Evolutionary conservation across 2,329 filamentous ascomycete species (phyloP), one percentile per base, ranked within the genome.

Genomic region (Venturia effusa): DNA sequence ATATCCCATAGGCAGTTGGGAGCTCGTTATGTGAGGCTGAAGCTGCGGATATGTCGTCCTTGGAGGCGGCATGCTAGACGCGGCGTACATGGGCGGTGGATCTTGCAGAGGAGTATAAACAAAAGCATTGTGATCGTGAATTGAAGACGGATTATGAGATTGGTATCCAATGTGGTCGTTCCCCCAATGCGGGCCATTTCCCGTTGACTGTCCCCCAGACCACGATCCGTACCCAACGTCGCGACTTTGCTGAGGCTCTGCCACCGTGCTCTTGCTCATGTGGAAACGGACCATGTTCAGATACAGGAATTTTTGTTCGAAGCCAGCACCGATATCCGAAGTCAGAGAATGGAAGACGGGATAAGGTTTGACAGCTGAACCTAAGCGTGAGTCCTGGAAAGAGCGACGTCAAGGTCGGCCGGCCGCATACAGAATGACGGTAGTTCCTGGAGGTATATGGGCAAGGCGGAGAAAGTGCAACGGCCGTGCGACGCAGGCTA

Each of bases 1-100:
- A 68, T 76, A 71, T 74, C 76, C 75, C 67, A 74, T 75, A 62
- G 75, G 75, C 75, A 74, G 76, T 68, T 70, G 70, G 32, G 71
- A 71, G 27, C 51, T 34, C 69, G 75, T 76, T 61, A 76, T 76
- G 67, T 76, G 67, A 39, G 75, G 75, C 64, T 77, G 74, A 10
- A 77, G 71, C 61, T 76, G 74, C 61, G 74, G 71, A 67, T 76
- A 74, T 27, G 71, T 65, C 17, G 73, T 74, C 64, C 74, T 72
- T 39, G 75, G 74, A 65, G 74, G 74, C 57, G 75, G 74, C 74
- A 75, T 75, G 64, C 67, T 67, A 4, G 68, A 70, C 6, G 68
- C 70, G 15, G 48, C 41, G 62, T 75, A 76, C 45, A 76, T 68
- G 51, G 51, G 51, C 55, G 75, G 73, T 68, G 76, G 74, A 73